A percentile compares a stretch with the other conserved stretches of the same genome.
phyloP scores from a whole-genome alignment of 345 rosid species.

The Eucalyptus rudis region DNA sequence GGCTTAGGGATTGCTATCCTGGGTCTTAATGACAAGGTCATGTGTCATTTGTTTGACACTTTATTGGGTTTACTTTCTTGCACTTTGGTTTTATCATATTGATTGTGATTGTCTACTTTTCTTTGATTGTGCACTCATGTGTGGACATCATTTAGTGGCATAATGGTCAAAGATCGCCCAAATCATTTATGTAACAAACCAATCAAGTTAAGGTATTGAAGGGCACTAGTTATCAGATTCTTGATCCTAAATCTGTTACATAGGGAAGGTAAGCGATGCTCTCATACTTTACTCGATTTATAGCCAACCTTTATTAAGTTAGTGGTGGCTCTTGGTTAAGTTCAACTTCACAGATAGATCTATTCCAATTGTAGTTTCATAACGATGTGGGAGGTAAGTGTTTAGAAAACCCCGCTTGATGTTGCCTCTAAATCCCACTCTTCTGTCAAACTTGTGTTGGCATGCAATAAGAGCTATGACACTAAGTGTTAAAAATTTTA shows the following conservation, averaged over 20 bases:
- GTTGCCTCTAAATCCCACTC: not conserved
- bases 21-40: not conserved
- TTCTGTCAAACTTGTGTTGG: fast-evolving
- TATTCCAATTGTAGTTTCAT: not conserved
- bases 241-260: not conserved
- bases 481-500: not conserved
- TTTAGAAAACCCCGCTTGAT: too few species aligned
- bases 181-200: too few species aligned
- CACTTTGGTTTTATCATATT: not conserved
- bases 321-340: not conserved
- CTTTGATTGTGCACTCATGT: not conserved
- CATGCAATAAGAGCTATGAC: not conserved
- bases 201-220: not conserved
- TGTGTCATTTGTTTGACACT: not conserved
- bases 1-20: fast-evolving
- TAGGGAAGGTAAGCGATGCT: not conserved
- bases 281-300: fast-evolving
- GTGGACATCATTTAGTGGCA: not conserved
- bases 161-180: fast-evolving
- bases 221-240: not conserved
- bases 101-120: not conserved
- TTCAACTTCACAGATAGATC: not conserved
- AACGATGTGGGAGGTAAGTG: too few species aligned
- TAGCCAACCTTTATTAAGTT: not conserved
- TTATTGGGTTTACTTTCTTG: not conserved